These are phyloP conservation scores for Suillus tomentosus DNA, from an alignment of 768 basidiomycete genomes.

Conservation along the genomic window DNA sequence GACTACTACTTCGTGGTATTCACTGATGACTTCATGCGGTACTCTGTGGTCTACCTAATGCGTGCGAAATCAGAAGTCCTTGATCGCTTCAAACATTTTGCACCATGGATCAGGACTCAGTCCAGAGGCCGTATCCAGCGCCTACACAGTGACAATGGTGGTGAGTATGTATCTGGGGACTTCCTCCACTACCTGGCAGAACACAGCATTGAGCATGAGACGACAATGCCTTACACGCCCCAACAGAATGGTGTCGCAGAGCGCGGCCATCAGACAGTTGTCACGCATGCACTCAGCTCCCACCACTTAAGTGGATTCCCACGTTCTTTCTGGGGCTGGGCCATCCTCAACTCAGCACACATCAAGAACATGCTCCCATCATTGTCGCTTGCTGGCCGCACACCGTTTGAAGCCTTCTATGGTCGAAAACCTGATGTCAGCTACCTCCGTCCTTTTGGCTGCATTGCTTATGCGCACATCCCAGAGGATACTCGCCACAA, in stretches of 20 bases:
- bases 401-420: conserved; percentile 26
- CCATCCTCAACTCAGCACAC: conserved; percentile 13
- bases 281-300: conserved; percentile 27
- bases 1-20: conserved; percentile 16
- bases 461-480: not conserved
- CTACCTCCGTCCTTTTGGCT: conserved; percentile 25
- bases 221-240: conserved; percentile 22
- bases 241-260: conserved; percentile 34
- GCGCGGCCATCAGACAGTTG: conserved; percentile 28
- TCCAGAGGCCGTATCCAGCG: conserved; percentile 4
- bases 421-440: conserved; percentile 27
- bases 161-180: conserved; percentile 14
- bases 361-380: conserved; percentile 9
- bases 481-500: not conserved
- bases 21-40: conserved; percentile 5
- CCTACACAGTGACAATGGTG: conserved; percentile 15
- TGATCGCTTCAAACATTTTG: not conserved
- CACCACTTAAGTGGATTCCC: conserved; percentile 23
- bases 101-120: not conserved
- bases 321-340: conserved; percentile 25
- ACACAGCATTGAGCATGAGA: conserved; percentile 11
- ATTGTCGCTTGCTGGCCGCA: conserved; percentile 15
- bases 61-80: not conserved
- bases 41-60: not conserved
- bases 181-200: too few relatives aligned